Percentiles rank a stretch among this genome's conserved stretches.
Evolutionary conservation across 1,139 yeast species (phyloP).

Genomic region (Eremothecium cymbalariae): DNA sequence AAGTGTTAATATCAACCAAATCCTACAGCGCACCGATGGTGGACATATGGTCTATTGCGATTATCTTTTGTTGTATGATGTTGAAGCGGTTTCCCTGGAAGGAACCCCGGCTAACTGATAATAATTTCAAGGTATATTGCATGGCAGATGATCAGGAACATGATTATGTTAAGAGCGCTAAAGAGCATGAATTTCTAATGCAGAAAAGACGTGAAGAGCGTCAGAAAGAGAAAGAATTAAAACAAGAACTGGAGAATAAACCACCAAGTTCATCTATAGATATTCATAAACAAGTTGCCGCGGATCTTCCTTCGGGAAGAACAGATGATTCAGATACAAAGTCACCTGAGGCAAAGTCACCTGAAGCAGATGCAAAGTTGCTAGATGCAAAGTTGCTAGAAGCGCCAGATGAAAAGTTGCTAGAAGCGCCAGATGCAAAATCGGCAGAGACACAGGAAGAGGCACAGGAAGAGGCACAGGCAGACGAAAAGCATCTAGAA

Average conservation of each 20-base stretch:
- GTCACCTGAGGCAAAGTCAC: neutral
- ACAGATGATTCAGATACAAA: neutral
- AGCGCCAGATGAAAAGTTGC: neutral
- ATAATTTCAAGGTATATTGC: constrained; percentile 60
- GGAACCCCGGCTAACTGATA: constrained; percentile 80
- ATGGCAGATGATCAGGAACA: constrained; percentile 38
- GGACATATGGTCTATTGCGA: constrained; percentile 93
- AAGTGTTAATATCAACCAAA: constrained; percentile 59
- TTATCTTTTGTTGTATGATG: constrained; percentile 93
- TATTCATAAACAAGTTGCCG: neutral
- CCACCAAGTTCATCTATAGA: constrained; percentile 1
- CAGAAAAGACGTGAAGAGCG: constrained; percentile 25
- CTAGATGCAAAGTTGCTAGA: neutral
- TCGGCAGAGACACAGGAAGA: neutral
- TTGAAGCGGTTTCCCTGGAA: constrained; percentile 96
- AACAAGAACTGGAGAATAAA: constrained; percentile 7
- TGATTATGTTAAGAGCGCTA: constrained; percentile 41
- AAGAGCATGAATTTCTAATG: constrained; percentile 39
- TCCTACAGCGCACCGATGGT: constrained; percentile 89
- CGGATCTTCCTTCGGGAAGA: neutral
- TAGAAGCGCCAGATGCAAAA: neutral
- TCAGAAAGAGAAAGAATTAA: constrained; percentile 8
- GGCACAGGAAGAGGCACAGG: neutral
- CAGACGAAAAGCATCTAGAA: neutral
- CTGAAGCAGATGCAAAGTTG: no score